Conservation (phyloP, 1,284 basidiomycete species). For the Melampsora medusae region DNA sequence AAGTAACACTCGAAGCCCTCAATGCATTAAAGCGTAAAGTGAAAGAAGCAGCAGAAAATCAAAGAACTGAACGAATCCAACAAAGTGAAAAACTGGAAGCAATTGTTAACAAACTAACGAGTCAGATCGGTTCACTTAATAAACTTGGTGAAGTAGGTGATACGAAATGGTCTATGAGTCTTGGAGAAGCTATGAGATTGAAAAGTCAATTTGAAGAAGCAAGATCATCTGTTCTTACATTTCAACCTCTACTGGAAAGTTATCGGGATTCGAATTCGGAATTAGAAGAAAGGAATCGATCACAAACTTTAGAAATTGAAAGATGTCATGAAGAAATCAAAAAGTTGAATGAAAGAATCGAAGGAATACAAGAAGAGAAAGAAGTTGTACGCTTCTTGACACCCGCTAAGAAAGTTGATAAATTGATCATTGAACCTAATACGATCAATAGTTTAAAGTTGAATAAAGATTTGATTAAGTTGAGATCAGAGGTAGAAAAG, state of each 20-base stretch:
- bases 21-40: slow-evolving; percentile 1
- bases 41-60: background rate
- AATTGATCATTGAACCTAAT: no score
- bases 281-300: background rate
- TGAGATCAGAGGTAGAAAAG: background rate
- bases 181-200: background rate
- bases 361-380: slow-evolving; percentile 2
- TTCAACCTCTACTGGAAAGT: background rate
- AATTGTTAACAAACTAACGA: background rate
- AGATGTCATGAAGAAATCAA: background rate
- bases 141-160: no score
- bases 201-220: background rate
- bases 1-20: background rate
- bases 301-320: no score
- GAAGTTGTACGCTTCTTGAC: background rate
- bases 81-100: background rate
- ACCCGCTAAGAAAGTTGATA: no score
- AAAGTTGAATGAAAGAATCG: background rate
- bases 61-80: background rate
- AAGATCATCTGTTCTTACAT: no score
- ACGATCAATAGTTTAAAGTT: no score
- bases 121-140: background rate
- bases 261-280: background rate
- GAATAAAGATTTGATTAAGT: background rate
- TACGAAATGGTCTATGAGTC: no score